A percentile compares a stretch with the other conserved stretches of the same genome.
phyloP scores from a whole-genome alignment of 345 rosid species.

The Lagerstroemia speciosa region DNA sequence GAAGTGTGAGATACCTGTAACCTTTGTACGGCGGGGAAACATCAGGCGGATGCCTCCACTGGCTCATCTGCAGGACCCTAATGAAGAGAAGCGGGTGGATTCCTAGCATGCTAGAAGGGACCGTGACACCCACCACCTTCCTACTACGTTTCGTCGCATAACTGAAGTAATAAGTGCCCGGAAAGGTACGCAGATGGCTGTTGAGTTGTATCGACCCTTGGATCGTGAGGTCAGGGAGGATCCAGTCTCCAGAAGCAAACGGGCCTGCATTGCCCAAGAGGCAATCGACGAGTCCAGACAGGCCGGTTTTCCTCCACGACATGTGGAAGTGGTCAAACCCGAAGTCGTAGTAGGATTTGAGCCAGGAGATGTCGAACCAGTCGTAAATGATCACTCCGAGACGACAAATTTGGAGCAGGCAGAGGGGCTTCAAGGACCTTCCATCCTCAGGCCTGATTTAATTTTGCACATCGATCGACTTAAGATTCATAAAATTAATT shows the following conservation, averaged over 20 bases:
- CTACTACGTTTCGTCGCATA: constrained; percentile 79
- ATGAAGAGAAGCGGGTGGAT: constrained; percentile 80
- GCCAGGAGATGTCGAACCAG: constrained; percentile 85
- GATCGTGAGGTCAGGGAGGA: constrained; percentile 88
- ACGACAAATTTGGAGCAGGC: constrained; percentile 74
- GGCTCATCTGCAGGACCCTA: constrained; percentile 79
- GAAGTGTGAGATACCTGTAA: constrained; percentile 47
- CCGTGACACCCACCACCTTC: constrained; percentile 50
- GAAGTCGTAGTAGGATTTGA: constrained; percentile 77
- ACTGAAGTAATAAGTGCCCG: constrained; percentile 77
- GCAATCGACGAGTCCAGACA: constrained; percentile 58
- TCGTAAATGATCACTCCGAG: constrained; percentile 80
- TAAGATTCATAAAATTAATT: not conserved
- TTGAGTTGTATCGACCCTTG: constrained; percentile 71
- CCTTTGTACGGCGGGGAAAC: constrained; percentile 75
- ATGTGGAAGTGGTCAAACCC: constrained; percentile 92
- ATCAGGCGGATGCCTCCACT: constrained; percentile 65
- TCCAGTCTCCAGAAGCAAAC: constrained; percentile 80
- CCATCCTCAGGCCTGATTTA: constrained; percentile 78
- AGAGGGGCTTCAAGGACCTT: constrained; percentile 49
- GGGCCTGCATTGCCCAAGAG: constrained; percentile 80
- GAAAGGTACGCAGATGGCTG: constrained; percentile 51
- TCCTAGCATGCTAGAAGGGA: constrained; percentile 71
- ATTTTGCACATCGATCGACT: not conserved
- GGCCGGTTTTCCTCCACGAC: constrained; percentile 64